A percentile compares a stretch with the other conserved stretches of the same genome.
Conservation (phyloP, 768 basidiomycete species). For the Termitomyces sp. region DNA sequence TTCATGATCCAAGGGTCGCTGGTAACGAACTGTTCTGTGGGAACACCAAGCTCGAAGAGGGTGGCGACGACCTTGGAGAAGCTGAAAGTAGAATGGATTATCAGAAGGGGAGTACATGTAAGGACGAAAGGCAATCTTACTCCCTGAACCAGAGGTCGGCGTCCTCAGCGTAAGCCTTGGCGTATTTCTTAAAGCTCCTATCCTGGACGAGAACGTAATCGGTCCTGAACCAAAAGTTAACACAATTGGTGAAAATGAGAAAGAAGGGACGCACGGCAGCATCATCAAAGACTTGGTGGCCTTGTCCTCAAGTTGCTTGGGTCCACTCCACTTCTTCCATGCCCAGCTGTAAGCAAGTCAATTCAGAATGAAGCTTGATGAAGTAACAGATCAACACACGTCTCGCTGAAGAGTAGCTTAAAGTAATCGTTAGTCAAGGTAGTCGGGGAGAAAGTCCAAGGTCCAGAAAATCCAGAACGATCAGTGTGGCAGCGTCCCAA, state of each 20-base stretch:
- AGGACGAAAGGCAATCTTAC: conserved; percentile 40
- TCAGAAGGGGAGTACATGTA: background rate
- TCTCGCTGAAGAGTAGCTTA: conserved; percentile 84
- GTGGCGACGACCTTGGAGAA: conserved; percentile 77
- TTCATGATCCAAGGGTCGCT: conserved; percentile 77
- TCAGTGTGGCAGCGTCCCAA: conserved; percentile 92
- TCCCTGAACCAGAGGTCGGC: conserved; percentile 91
- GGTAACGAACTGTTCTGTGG: conserved; percentile 67
- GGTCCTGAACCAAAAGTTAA: conserved; percentile 41
- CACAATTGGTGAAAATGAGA: background rate
- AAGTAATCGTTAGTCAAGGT: conserved; percentile 85
- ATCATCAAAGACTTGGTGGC: conserved; percentile 89
- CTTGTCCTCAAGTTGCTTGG: conserved; percentile 94
- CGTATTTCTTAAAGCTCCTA: conserved; percentile 88
- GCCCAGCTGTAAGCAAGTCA: conserved; percentile 48
- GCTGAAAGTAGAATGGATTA: conserved; percentile 34
- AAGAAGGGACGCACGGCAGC: conserved; percentile 68
- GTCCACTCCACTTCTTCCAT: conserved; percentile 95
- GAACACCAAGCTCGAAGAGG: conserved; percentile 94
- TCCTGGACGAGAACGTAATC: conserved; percentile 89
- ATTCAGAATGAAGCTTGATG: background rate
- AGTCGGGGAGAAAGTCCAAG: conserved; percentile 94
- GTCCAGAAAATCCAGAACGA: conserved; percentile 83
- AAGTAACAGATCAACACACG: conserved; percentile 33
- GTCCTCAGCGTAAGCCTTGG: conserved; percentile 83